Evolutionary conservation across 23 red algal species (phyloP).

Genomic region (Gracilaria gracilis): DNA sequence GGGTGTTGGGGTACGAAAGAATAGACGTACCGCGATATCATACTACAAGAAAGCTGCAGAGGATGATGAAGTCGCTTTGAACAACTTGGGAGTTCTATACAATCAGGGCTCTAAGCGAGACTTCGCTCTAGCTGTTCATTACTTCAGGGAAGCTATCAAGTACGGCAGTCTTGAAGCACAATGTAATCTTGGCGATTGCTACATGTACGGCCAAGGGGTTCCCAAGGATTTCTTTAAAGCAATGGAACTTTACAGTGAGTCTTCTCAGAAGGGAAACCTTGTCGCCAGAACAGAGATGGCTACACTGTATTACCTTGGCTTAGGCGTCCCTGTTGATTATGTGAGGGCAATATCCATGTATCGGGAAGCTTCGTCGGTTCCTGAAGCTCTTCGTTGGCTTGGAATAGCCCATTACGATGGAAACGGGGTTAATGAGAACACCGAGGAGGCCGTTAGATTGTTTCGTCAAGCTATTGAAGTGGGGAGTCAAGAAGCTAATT

Average conservation of each 20-base stretch:
- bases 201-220: slow-evolving; percentile 50
- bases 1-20: slow-evolving; percentile 33
- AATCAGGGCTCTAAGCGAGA: slow-evolving; percentile 41
- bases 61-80: slow-evolving; percentile 39
- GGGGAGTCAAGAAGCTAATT: slow-evolving; percentile 22
- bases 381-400: slow-evolving; percentile 46
- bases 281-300: slow-evolving; percentile 49
- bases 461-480: slow-evolving; percentile 30
- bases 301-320: slow-evolving; percentile 44
- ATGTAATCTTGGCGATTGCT: slow-evolving; percentile 59
- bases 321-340: slow-evolving; percentile 45
- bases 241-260: slow-evolving; percentile 38
- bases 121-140: not conserved
- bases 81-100: slow-evolving; percentile 64
- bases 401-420: slow-evolving; percentile 46
- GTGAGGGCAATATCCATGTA: slow-evolving; percentile 47
- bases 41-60: slow-evolving; percentile 59
- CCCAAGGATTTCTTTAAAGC: slow-evolving; percentile 36
- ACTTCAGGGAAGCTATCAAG: slow-evolving; percentile 39
- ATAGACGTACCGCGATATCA: slow-evolving; percentile 28
- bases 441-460: slow-evolving; percentile 23
- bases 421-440: slow-evolving; percentile 8
- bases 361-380: slow-evolving; percentile 11
- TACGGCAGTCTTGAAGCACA: slow-evolving; percentile 45
- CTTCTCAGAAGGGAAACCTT: slow-evolving; percentile 32